Evolutionary conservation across 495 filamentous ascomycete genomes (phyloP).

Genomic region (Penicillium verhagenii): DNA sequence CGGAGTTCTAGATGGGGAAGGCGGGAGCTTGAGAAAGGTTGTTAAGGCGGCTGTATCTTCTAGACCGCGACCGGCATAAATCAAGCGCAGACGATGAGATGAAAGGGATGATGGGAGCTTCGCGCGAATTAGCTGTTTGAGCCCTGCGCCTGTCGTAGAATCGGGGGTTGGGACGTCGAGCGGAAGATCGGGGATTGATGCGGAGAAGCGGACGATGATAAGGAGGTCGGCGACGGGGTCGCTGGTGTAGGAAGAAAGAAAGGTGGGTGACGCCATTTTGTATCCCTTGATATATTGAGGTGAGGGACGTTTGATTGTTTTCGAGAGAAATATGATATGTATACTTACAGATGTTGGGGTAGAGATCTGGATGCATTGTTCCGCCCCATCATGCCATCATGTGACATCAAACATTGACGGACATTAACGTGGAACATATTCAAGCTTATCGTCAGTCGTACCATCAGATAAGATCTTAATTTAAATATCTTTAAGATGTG

Average conservation of each 20-base stretch:
- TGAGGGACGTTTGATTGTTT: background rate
- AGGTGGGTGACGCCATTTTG: slow-evolving; percentile 16
- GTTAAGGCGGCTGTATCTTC: slow-evolving; percentile 65
- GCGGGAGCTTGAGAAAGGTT: slow-evolving; percentile 60
- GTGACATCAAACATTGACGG: slow-evolving; percentile 8
- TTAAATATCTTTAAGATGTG: background rate
- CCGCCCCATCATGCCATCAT: slow-evolving; percentile 11
- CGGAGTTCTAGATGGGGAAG: slow-evolving; percentile 43
- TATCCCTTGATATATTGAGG: background rate
- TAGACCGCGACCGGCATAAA: slow-evolving; percentile 82
- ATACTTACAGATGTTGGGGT: background rate
- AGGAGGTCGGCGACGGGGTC: slow-evolving; percentile 50
- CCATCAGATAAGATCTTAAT: slow-evolving; percentile 4
- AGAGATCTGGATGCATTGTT: background rate
- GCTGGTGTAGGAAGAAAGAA: slow-evolving; percentile 17
- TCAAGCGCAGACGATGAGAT: slow-evolving; percentile 74
- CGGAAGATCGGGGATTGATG: slow-evolving; percentile 76
- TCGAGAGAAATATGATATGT: background rate
- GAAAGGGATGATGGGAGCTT: slow-evolving; percentile 62
- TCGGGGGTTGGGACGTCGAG: slow-evolving; percentile 67
- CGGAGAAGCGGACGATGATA: slow-evolving; percentile 85
- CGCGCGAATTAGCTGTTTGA: slow-evolving; percentile 79
- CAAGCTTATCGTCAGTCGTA: background rate
- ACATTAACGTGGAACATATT: background rate
- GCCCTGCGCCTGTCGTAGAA: slow-evolving; percentile 66